Base-by-base conservation (phyloP, 257 asterid genomes). In the Apocynum venetum region DNA sequence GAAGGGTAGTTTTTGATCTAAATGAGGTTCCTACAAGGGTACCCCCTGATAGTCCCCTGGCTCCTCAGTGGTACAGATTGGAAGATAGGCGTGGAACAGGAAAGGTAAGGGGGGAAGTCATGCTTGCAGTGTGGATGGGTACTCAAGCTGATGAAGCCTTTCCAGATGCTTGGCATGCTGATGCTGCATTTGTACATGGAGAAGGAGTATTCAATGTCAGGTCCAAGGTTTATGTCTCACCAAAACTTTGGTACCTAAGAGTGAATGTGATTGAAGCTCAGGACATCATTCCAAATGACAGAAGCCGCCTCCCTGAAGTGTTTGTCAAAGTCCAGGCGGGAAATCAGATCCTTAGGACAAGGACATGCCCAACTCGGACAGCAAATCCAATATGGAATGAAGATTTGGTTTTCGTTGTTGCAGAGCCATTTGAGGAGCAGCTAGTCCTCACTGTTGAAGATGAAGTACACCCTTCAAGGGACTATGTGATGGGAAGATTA, bases 41-140 rank as follows among this genome's bases (percentile, higher is more conserved):
- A 19, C 97, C 97, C 4, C 97, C 95, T 12, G 95, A 92, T 76
- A 92, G 97, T 79, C 97, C 97, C n/a, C 78, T 92, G 15, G 96
- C 97, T 3, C 91, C 97, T 3, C 96, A 92, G 38, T 92, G 97
- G 97, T 88, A 86, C 83, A 74, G 91, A 35, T 73, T 92, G 74
- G 95, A 89, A 81, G 94, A 88, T 19, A 80, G 89, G 57, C 81
- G 83, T 0, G 91, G 93, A 2, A 89, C 87, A 59, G 83, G 87
- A 43, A 87, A 82, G 76, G 76, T 76, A 59, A 80, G 90, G 75
- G 96, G 97, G 3, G 93, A 90, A 71, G 74, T 89, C 71, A 92
- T 91, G 97, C 84, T 86, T 25, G 89, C 93, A 0, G 89, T 92
- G 20, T 92, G 96, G 96, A 83, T 90, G 91, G 96, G 95, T 7